Evolutionary conservation across 2,329 filamentous ascomycete species (phyloP), one percentile per base, ranked within the genome.

Genomic region (Pyrenophora graminea): DNA sequence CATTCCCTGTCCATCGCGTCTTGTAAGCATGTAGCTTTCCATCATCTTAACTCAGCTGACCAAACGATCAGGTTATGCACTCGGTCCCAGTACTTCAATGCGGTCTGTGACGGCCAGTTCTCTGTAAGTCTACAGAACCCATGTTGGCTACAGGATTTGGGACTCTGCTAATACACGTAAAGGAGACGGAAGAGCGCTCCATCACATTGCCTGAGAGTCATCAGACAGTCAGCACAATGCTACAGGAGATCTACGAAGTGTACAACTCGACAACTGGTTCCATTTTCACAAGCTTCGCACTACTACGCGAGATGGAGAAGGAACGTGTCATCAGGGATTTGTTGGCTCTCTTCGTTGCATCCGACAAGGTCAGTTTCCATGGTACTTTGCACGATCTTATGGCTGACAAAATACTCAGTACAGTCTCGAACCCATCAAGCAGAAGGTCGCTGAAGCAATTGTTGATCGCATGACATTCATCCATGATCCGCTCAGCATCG

Each of bases 401-500:
- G 2, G 25, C 51, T 44, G 23, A 61, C 15, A 23, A 4, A n/a
- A 0, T 2, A 6, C 12, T n/a, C 41, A 67, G 63, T 67, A 67
- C 42, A 51, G 39, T 23, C 53, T 67, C 7, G 53, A 61, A 8
- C 19, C 19, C 6, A 55, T 63, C 40, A 64, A 62, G 41, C 39
- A 36, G 1, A 61, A 56, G 12, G 51, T 38, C 1, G 44, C 54
- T 3, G 43, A 51, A 23, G 54, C 62, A 2, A 59, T 65, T 17
- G 55, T 61, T 3, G 62, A 67, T 32, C 58, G 64, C 3, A 40
- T 67, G 0, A 43, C 48, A 1, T 65, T 64, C 50, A 21, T 63
- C 1, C 37, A 58, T 2, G 55, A 66, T 6, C 13, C 51, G 0
- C 17, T 61, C n/a, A 51, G 9, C 9, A 44, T 65, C 17, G 51